Conservation (phyloP, 1,284 basidiomycete species). For the Agaricales sp. region DNA sequence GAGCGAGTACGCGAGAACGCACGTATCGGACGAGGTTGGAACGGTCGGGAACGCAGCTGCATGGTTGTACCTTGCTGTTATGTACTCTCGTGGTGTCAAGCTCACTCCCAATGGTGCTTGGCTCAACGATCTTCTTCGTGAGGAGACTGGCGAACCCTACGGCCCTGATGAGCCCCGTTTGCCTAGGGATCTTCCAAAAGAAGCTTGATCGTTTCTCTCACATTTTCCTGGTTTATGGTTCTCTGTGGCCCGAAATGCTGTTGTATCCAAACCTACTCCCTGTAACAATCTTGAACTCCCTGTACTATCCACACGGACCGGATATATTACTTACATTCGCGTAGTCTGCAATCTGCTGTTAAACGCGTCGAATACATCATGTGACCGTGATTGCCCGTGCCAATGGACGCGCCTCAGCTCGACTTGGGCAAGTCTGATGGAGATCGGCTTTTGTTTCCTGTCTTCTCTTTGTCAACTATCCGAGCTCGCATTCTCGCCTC, state of each 20-base stretch:
- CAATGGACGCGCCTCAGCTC: too few species aligned
- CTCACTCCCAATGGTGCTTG: slow-evolving; percentile 69
- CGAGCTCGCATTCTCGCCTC: background rate
- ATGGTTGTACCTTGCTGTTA: slow-evolving; percentile 75
- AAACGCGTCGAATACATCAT: too few species aligned
- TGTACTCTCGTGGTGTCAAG: slow-evolving; percentile 64
- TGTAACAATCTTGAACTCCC: too few species aligned
- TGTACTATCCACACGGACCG: too few species aligned
- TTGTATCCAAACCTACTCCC: too few species aligned
- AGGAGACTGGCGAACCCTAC: slow-evolving; percentile 64
- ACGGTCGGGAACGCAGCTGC: slow-evolving; percentile 73
- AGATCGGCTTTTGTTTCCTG: background rate
- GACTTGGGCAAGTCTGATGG: too few species aligned
- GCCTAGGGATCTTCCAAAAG: slow-evolving; percentile 38
- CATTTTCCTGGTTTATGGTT: slow-evolving; percentile 33
- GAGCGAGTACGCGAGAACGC: slow-evolving; percentile 58
- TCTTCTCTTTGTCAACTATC: background rate
- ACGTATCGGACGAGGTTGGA: slow-evolving; percentile 72
- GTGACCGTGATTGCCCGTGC: too few species aligned
- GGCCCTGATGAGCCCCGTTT: slow-evolving; percentile 52
- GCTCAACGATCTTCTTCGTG: slow-evolving; percentile 68
- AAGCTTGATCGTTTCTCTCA: background rate
- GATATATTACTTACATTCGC: too few species aligned
- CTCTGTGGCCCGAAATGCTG: too few species aligned
- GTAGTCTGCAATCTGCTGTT: too few species aligned